phyloP scores from a whole-genome alignment of 2,329 filamentous ascomycete genomes.

The Aspergillus vadensis region DNA sequence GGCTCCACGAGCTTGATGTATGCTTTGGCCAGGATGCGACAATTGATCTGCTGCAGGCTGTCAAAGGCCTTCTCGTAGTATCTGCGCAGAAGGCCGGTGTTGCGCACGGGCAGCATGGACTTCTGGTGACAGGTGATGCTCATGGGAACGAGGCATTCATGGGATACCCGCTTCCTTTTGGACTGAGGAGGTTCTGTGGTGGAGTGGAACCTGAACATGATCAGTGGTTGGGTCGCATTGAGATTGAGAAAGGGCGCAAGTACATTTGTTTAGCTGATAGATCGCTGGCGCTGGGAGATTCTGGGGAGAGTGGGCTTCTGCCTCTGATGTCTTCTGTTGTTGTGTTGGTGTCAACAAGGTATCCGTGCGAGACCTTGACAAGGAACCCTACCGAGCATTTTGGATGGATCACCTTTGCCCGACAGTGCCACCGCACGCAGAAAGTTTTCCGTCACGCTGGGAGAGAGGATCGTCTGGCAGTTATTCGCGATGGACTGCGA shows the following conservation, averaged over 20 bases:
- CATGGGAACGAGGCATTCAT: constrained; percentile 25
- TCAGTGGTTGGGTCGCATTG: neutral
- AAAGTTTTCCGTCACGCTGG: constrained; percentile 33
- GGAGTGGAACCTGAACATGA: constrained; percentile 8
- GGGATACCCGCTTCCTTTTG: constrained; percentile 22
- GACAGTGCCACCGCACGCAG: constrained; percentile 33
- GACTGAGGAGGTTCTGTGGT: constrained; percentile 12
- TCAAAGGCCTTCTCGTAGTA: constrained; percentile 40
- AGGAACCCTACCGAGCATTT: constrained; percentile 22
- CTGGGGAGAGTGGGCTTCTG: constrained; percentile 20
- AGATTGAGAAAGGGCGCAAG: neutral
- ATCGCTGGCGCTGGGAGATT: constrained; percentile 15
- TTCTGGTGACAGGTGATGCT: constrained; percentile 29
- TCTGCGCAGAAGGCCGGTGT: constrained; percentile 27
- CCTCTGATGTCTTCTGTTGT: constrained; percentile 12
- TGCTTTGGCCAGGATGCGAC: constrained; percentile 38
- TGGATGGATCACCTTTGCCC: constrained; percentile 21
- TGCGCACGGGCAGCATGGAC: constrained; percentile 27
- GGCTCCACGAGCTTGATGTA: constrained; percentile 41
- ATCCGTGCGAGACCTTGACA: neutral
- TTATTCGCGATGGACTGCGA: constrained; percentile 33
- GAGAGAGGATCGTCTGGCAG: constrained; percentile 31
- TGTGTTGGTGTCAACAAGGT: neutral
- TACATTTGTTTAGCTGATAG: constrained; percentile 16
- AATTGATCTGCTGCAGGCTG: constrained; percentile 40